phyloP scores from a whole-genome alignment of 208 protist species.

The Wallacemonas sp. region DNA sequence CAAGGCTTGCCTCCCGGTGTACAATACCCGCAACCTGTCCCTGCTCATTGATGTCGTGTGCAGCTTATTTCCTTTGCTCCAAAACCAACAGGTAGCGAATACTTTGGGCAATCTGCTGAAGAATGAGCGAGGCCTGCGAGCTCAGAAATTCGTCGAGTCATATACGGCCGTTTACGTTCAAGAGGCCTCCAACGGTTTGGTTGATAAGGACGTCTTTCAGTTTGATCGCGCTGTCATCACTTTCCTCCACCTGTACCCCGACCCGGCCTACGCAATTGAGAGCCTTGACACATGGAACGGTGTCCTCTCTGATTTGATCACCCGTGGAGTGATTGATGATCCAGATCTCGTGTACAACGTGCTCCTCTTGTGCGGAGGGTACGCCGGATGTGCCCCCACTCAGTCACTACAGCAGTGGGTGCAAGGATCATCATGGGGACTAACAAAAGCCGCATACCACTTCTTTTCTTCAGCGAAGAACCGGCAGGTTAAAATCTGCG shows the following conservation, averaged over 20 bases:
- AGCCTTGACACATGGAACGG: conserved; percentile 56
- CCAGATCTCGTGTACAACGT: conserved; percentile 57
- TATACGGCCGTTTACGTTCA: conserved; percentile 63
- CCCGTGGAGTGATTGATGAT: conserved; percentile 57
- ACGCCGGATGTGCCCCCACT: conserved; percentile 54
- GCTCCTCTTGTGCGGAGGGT: conserved; percentile 51
- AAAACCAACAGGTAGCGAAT: conserved; percentile 22
- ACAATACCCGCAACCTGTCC: conserved; percentile 70
- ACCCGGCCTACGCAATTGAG: conserved; percentile 33
- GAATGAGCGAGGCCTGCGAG: conserved; percentile 34
- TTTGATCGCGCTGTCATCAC: conserved; percentile 69
- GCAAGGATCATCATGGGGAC: conserved; percentile 31
- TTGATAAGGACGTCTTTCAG: conserved; percentile 87
- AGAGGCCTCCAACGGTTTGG: conserved; percentile 46
- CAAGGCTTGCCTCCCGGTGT: conserved; percentile 66
- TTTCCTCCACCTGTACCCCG: conserved; percentile 40
- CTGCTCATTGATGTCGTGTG: conserved; percentile 60
- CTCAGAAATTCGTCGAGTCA: conserved; percentile 61
- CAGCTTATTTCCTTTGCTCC: conserved; percentile 26
- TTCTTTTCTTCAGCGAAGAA: conserved; percentile 35
- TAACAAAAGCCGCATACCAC: conserved; percentile 42
- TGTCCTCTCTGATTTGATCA: conserved; percentile 59
- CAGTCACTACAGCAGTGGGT: conserved; percentile 43
- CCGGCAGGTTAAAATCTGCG: conserved; percentile 33
- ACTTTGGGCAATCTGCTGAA: conserved; percentile 44